Percentiles rank a stretch among this genome's conserved stretches.
phyloP scores from a whole-genome alignment of 2,329 filamentous ascomycete genomes.

The Cercospora canescens region DNA sequence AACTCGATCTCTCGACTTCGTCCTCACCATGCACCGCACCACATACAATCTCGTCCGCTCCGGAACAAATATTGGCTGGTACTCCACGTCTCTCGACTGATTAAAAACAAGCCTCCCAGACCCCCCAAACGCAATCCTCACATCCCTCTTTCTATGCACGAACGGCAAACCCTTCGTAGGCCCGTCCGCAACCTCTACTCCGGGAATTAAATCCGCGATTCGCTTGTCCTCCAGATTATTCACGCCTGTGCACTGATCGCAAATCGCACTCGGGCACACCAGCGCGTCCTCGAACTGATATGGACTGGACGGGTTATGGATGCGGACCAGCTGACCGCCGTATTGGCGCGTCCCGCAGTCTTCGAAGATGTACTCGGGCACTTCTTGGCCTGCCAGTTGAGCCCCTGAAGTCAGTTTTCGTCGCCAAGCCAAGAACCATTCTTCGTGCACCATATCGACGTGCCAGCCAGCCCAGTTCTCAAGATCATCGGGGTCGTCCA shows the following conservation, averaged over 20 bases:
- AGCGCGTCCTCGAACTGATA: neutral
- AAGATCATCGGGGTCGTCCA: neutral
- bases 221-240: neutral
- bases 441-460: neutral
- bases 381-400: neutral
- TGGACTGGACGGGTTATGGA: neutral
- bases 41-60: neutral
- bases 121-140: neutral
- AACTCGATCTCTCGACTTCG: neutral
- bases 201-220: neutral
- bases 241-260: neutral
- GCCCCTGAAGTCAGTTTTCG: neutral
- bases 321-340: neutral
- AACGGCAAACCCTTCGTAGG: neutral
- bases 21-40: neutral
- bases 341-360: neutral
- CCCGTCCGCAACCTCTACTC: neutral
- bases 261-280: neutral
- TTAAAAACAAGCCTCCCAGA: neutral
- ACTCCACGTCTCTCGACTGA: neutral
- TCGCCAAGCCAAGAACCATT: neutral
- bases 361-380: neutral
- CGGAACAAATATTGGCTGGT: neutral
- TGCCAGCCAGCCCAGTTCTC: neutral
- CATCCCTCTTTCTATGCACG: neutral